These are phyloP conservation scores for Wickerhamiella vanderwaltii DNA, from an alignment of 805 yeast genomes.

Conservation along the genomic window DNA sequence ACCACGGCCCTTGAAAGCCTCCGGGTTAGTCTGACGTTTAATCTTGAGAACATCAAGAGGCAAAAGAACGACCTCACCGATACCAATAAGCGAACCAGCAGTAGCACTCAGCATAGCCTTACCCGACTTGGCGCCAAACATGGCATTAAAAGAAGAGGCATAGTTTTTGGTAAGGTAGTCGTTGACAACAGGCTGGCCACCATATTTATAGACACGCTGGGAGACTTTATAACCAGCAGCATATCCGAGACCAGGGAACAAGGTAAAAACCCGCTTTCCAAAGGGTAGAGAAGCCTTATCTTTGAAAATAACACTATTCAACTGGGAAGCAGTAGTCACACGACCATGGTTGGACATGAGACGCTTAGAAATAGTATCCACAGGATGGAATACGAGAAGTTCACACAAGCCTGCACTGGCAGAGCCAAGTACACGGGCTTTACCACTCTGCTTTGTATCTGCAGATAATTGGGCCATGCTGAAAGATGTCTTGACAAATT, in stretches of 20 bases:
- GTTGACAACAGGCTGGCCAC: conserved; percentile 98
- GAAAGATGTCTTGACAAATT: not conserved
- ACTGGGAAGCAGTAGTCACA: conserved; percentile 48
- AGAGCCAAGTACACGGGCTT: conserved; percentile 90
- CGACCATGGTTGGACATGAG: conserved; percentile 78
- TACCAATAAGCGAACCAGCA: conserved; percentile 94
- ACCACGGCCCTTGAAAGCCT: conserved; percentile 97
- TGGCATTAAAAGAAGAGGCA: conserved; percentile 53
- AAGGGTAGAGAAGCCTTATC: conserved; percentile 64
- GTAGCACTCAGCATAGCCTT: conserved; percentile 95
- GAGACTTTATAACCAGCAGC: conserved; percentile 94
- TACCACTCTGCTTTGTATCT: conserved; percentile 73
- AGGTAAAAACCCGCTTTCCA: conserved; percentile 58
- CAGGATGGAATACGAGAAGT: conserved; percentile 92
- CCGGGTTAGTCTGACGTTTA: conserved; percentile 99
- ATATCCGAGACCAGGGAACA: conserved; percentile 96
- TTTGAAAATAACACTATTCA: conserved; percentile 79
- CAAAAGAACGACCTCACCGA: conserved; percentile 89
- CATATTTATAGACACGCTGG: conserved; percentile 96
- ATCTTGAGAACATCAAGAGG: conserved; percentile 95
- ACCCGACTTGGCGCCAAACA: conserved; percentile 88
- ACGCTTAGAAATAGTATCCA: conserved; percentile 95
- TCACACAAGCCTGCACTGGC: conserved; percentile 97
- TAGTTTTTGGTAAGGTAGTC: conserved; percentile 74
- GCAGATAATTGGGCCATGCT: conserved; percentile 23